Percentiles rank a stretch among this genome's conserved stretches.
phyloP scores from a whole-genome alignment of 768 basidiomycete species.

The Auriscalpium orientale region DNA sequence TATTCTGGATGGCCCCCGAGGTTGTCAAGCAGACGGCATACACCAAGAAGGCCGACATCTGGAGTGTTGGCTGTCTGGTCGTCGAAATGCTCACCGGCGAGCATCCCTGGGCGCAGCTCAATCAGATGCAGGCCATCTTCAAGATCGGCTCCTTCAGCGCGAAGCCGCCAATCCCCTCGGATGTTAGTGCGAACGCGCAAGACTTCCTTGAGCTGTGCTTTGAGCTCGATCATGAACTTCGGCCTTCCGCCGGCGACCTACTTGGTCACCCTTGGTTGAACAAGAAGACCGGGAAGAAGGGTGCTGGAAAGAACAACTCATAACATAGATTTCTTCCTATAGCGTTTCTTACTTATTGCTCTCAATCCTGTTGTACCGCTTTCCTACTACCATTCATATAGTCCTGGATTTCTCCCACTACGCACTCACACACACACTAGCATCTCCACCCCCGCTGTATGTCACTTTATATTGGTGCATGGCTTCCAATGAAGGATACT shows the following conservation, averaged over 20 bases:
- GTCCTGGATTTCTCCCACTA: too few species aligned
- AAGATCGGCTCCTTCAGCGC: slow-evolving; percentile 92
- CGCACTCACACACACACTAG: too few species aligned
- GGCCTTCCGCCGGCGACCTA: slow-evolving; percentile 73
- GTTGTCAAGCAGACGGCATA: slow-evolving; percentile 94
- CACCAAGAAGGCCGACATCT: slow-evolving; percentile 90
- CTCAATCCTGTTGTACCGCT: too few species aligned
- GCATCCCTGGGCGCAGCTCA: slow-evolving; percentile 92
- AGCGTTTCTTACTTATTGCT: neutral
- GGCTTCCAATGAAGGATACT: too few species aligned
- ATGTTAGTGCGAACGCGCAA: slow-evolving; percentile 84
- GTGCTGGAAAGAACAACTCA: neutral
- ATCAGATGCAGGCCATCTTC: slow-evolving; percentile 99
- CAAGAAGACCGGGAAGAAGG: slow-evolving; percentile 5
- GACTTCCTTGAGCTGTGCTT: slow-evolving; percentile 85
- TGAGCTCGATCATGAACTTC: slow-evolving; percentile 70
- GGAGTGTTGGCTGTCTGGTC: slow-evolving; percentile 91
- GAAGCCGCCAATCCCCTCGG: slow-evolving; percentile 81
- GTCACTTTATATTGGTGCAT: too few species aligned
- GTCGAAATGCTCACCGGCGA: slow-evolving; percentile 97
- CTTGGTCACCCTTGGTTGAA: slow-evolving; percentile 69
- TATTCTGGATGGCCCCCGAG: slow-evolving; percentile 99
- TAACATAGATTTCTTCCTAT: neutral
- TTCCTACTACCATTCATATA: too few species aligned
- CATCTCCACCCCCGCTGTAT: too few species aligned